Evolutionary conservation across 495 filamentous ascomycete species (phyloP).

Genomic region (Talaromyces proteolyticus): DNA sequence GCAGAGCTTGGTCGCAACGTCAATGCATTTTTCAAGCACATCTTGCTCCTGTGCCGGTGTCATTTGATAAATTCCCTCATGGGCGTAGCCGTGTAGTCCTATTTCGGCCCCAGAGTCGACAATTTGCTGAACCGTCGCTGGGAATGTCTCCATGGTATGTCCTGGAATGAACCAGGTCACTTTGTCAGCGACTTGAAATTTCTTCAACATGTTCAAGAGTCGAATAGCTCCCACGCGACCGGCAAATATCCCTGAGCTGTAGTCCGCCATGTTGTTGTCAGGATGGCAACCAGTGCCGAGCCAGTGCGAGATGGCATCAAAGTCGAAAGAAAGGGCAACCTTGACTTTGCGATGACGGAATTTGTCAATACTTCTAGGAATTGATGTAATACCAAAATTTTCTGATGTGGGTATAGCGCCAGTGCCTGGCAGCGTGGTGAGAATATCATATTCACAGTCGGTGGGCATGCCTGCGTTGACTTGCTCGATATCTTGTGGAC

Average conservation of each 20-base stretch:
- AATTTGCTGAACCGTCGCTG: slow-evolving; percentile 24
- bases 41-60: slow-evolving; percentile 24
- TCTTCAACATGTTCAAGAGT: slow-evolving; percentile 27
- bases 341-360: slow-evolving; percentile 19
- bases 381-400: too few relatives aligned
- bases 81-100: slow-evolving; percentile 38
- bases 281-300: slow-evolving; percentile 30
- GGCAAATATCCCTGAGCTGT: slow-evolving; percentile 34
- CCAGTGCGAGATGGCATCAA: slow-evolving; percentile 42
- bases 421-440: too few relatives aligned
- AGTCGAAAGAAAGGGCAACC: slow-evolving; percentile 38
- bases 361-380: background rate
- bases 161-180: slow-evolving; percentile 36
- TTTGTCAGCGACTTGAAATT: slow-evolving; percentile 32
- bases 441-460: slow-evolving; percentile 12
- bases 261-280: too few relatives aligned
- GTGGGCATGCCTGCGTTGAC: slow-evolving; percentile 33
- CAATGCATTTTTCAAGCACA: slow-evolving; percentile 26
- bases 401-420: too few relatives aligned
- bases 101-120: slow-evolving; percentile 31
- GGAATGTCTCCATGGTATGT: slow-evolving; percentile 32
- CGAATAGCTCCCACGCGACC: slow-evolving; percentile 34
- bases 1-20: slow-evolving; percentile 20
- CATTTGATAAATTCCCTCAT: slow-evolving; percentile 24
- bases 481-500: slow-evolving; percentile 36